Evolutionary conservation across 1,284 basidiomycete species (phyloP), one percentile per base, ranked within the genome.

Genomic region (Singerocomus inundabilis): DNA sequence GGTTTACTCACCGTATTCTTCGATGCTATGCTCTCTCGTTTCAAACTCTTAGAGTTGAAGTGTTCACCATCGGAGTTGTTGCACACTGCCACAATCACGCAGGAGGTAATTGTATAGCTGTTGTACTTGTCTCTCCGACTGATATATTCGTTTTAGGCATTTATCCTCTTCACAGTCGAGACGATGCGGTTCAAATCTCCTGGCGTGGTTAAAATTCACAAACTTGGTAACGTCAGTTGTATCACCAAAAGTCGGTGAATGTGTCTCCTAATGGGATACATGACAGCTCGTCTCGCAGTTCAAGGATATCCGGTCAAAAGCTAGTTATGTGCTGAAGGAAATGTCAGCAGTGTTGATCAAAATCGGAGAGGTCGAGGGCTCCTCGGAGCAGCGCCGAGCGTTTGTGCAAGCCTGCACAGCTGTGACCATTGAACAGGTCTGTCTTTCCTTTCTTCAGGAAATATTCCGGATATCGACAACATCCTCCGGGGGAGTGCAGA

Each of bases 101-200:
- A 92, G 65, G 91, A 93, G 73, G 89, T 81, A 49, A 38, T 32
- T 32, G 42, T 37, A 44, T 9, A n/a, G 4, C 6, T 30, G 7
- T 29, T 31, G 28, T 21, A 18, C 36, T 59, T 38, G 44, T 15
- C 11, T 28, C n/a, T 49, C 15, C 5, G 33, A 15, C 41, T 56
- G 9, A 62, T 31, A 31, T 36, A 7, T 46, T 45, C 42, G 12
- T 24, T 30, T 9, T 46, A 89, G 86, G 87, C 85, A 6, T 79
- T 86, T 56, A 72, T 89, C 44, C 66, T 91, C 10, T 76, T 91
- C 51, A 67, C 73, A 12, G 71, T 84, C 26, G 85, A 83, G 62
- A 84, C 83, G 0, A 58, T 79, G 42, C 80, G 88, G 10, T 91
- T 90, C 74, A 89, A 87, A 62, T 69, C 79, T 11, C 66, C 80